Evolutionary conservation across 352 stramenopile species (phyloP), one percentile per base, ranked within the genome.

Genomic region (Phytopythium kandeliae): DNA sequence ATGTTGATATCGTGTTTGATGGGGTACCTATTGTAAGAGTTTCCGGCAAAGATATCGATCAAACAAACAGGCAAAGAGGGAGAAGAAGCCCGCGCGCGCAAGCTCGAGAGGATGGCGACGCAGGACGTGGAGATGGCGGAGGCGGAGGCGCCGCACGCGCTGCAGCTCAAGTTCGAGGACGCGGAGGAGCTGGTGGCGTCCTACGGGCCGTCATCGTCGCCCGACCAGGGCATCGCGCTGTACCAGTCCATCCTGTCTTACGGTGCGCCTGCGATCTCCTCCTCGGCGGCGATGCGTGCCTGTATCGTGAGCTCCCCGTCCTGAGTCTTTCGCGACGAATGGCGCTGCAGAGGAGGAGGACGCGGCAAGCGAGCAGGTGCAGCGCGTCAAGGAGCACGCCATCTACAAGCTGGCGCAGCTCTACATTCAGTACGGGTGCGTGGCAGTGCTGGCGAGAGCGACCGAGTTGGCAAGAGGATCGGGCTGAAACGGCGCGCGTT

Each of bases 381-480:
- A 95, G 65, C 86, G 86, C 47, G 78, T 97, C 43, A 98, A 98
- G 74, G 96, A 99, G 77, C 84, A 96, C 48, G 72, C 92, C 36
- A 96, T 99, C 55, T 99, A 99, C 76, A 95, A 96, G 50, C 68
- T 98, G 35, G 90, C 87, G 9, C 76, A 96, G 55, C 69, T 96
- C 22, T 96, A 96, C 67, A 97, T 95, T 63, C 78, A 92, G 45
- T 82, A 80, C 48, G 73, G 80, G 60, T 83, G 85, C 42, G 68
- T 38, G n/a, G 1, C n/a, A 7, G 16, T n/a, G 34, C 10, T n/a
- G 16, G 34, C n/a, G n/a, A n/a, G n/a, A n/a, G n/a, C n/a, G n/a
- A n/a, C n/a, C n/a, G n/a, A n/a, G n/a, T n/a, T n/a, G n/a, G n/a
- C n/a, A n/a, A n/a, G n/a, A n/a, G n/a, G n/a, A n/a, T n/a, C n/a